Evolutionary conservation across 177 flowering plant genomes (phyloP), one percentile per base, ranked within the genome.

Genomic region (Vitis hybrid): DNA sequence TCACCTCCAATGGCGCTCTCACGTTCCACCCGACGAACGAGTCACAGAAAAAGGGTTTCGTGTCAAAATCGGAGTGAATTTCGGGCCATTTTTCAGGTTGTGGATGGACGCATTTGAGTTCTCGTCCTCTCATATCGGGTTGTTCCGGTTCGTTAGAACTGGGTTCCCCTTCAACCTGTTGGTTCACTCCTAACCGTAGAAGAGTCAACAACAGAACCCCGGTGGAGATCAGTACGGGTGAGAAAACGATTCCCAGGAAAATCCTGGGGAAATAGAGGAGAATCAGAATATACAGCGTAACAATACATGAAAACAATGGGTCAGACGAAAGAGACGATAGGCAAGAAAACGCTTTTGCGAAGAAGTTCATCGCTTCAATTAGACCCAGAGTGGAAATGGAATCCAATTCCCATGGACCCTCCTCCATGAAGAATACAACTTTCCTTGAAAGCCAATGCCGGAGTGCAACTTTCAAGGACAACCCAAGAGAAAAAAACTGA

Each of bases 1-100:
- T 93, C 13, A 91, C 87, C 67, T 89, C 93, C 59, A 91, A 71
- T 50, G 98, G 98, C 19, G 91, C 93, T 14, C 82, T 74, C 71
- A 87, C 82, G 70, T 88, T 74, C 94, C 94, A 89, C 57, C 83
- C 86, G 0, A 83, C 79, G 63, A 86, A 87, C 2, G 76, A 64
- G 1, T 77, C 82, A 39, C 69, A 69, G 26, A 76, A 82, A 62
- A 16, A 45, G 5, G 70, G 68, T 10, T 61, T 71, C 53, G 66
- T 62, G 7, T 49, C 51, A 21, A 49, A 45, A 51, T 33, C 65
- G 75, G 49, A 3, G 39, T 78, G 58, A 14, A 60, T 18, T 60
- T 62, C 70, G 29, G 31, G 12, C 18, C 71, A 71, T 2, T 56
- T 51, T 15, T 66, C 69, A 53, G 65, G 22, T 68, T 80, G 68